Evolutionary conservation across 1,139 yeast species (phyloP), one percentile per base, ranked within the genome.

Genomic region (Sugiyamaella neomexicana): DNA sequence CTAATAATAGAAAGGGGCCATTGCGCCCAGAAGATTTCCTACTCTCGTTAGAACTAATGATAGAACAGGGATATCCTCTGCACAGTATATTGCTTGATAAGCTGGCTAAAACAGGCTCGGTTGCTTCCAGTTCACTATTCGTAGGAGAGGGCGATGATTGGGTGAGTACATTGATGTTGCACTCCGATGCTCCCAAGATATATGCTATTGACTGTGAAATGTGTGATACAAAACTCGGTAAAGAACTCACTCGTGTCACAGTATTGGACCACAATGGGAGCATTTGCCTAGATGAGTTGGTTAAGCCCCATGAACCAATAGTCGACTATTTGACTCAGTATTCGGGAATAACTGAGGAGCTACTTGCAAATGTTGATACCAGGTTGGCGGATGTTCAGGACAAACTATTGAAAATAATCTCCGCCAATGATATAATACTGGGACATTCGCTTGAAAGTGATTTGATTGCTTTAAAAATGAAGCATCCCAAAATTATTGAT

Each of bases 401-500:
- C 3, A 75, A 76, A 60, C 58, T 93, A 10, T 56, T 80, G 4
- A 62, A 67, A 1, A 74, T 89, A 20, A 79, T 93, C 2, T 95
- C 87, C 63, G 82, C 95, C 0, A 75, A 58, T 5, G 76, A 72
- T 55, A 81, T 89, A 29, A 70, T 93, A 5, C 78, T 93, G 3
- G 99, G 99, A 0, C 99, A 93, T 70, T 97, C 99, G 0, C 74
- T 93, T 51, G 97, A 93, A 63, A 89, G 88, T 66, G 99, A 93
- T 70, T 71, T 93, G 68, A 83, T 84, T 61, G 89, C 89, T n/a
- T 76, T 93, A 77, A 74, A 96, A 58, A 64, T 93, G 44, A 76
- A 88, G 17, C 97, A 90, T 67, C 77, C 80, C 7, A 77, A 75
- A 36, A 76, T 91, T 12, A 83, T 93, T 40, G 99, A 93, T 67